Conservation (phyloP, 768 basidiomycete genomes). For the Royoungia palumana region DNA sequence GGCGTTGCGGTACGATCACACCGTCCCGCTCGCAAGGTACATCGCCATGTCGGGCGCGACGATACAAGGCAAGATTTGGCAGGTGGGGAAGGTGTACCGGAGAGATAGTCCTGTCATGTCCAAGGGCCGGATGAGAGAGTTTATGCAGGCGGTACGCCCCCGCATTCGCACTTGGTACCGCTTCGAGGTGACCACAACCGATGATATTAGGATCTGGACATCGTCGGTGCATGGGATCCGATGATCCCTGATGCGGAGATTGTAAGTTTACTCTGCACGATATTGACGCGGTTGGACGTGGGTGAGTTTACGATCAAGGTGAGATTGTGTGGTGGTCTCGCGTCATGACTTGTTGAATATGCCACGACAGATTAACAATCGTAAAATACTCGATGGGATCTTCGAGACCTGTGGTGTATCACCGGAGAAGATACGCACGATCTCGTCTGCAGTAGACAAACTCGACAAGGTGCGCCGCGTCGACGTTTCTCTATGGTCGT, state of each 20-base stretch:
- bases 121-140: slow-evolving; percentile 98
- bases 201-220: slow-evolving; percentile 81
- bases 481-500: neutral
- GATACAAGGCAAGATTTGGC: slow-evolving; percentile 83
- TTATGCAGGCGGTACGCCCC: slow-evolving; percentile 83
- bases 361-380: slow-evolving; percentile 74
- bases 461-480: slow-evolving; percentile 76
- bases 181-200: neutral
- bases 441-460: slow-evolving; percentile 97
- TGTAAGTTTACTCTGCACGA: slow-evolving; percentile 75
- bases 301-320: slow-evolving; percentile 96
- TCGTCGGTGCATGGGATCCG: slow-evolving; percentile 86
- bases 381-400: slow-evolving; percentile 95
- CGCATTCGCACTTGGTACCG: neutral
- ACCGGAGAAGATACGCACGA: slow-evolving; percentile 80
- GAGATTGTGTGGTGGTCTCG: neutral
- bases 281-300: slow-evolving; percentile 79
- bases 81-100: slow-evolving; percentile 98
- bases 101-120: slow-evolving; percentile 96
- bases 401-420: slow-evolving; percentile 97
- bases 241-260: slow-evolving; percentile 98
- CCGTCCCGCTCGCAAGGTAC: slow-evolving; percentile 93
- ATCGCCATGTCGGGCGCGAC: slow-evolving; percentile 94
- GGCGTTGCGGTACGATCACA: slow-evolving; percentile 92
- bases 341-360: neutral